Evolutionary conservation across 164 flowering plant genomes (phyloP).

Genomic region (Liquidambar formosana): DNA sequence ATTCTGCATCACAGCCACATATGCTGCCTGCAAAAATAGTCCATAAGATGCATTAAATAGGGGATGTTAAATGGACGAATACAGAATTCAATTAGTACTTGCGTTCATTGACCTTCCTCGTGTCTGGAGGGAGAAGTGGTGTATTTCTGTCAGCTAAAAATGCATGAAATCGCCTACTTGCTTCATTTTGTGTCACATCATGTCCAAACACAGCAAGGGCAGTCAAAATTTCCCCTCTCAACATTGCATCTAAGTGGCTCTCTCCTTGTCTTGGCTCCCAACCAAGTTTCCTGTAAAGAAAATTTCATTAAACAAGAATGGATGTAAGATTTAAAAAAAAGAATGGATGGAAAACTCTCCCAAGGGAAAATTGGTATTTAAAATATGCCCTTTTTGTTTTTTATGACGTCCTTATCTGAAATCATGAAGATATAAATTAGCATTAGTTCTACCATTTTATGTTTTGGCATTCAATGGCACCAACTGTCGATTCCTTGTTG

Average conservation of each 20-base stretch:
- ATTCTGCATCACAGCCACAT: constrained; percentile 79
- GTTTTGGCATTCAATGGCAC: no score
- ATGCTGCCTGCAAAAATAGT: constrained; percentile 68
- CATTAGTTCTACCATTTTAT: no score
- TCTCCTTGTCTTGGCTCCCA: constrained; percentile 88
- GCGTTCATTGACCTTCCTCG: constrained; percentile 60
- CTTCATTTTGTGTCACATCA: constrained; percentile 66
- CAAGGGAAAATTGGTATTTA: neutral
- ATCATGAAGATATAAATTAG: no score
- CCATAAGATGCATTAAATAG: constrained; percentile 1
- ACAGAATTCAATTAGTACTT: neutral
- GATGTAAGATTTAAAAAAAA: neutral
- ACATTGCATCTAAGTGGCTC: constrained; percentile 87
- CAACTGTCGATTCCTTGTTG: no score
- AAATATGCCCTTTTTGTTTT: neutral
- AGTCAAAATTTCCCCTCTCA: constrained; percentile 88
- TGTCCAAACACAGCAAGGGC: constrained; percentile 82
- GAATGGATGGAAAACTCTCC: neutral
- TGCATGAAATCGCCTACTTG: constrained; percentile 64
- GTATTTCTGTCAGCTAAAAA: constrained; percentile 79
- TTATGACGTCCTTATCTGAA: no score
- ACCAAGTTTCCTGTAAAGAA: constrained; percentile 71
- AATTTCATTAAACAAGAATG: constrained; percentile 1
- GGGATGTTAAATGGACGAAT: neutral
- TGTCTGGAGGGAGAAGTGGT: constrained; percentile 81